Conservation (phyloP, 169 alveolate species). For the Plasmodium gonderi region DNA sequence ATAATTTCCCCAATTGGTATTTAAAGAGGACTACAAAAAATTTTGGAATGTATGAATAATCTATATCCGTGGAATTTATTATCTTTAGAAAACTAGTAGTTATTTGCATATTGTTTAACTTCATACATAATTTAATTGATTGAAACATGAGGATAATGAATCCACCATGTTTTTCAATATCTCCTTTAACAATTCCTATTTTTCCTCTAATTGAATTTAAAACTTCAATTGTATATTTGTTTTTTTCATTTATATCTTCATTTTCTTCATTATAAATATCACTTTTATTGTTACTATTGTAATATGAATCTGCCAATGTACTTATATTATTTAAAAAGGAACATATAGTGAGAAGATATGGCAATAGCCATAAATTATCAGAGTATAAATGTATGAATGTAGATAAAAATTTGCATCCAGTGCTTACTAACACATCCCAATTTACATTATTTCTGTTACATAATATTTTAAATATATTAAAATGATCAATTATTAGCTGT, state of each 20-base stretch:
- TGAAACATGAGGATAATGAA: slow-evolving; percentile 78
- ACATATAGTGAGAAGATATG: slow-evolving; percentile 21
- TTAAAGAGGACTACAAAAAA: slow-evolving; percentile 77
- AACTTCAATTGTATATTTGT: slow-evolving; percentile 73
- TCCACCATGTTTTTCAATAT: slow-evolving; percentile 76
- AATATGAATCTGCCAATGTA: slow-evolving; percentile 26
- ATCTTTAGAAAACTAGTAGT: slow-evolving; percentile 78
- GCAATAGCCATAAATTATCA: slow-evolving; percentile 43
- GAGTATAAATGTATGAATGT: slow-evolving; percentile 26
- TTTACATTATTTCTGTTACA: slow-evolving; percentile 20
- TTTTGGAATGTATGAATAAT: slow-evolving; percentile 64
- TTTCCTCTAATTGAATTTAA: slow-evolving; percentile 79
- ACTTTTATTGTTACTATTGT: slow-evolving; percentile 17
- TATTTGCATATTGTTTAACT: slow-evolving; percentile 80
- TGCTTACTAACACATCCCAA: slow-evolving; percentile 30
- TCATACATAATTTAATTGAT: slow-evolving; percentile 79
- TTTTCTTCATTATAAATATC: slow-evolving; percentile 51
- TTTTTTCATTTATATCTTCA: slow-evolving; percentile 43
- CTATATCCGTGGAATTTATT: slow-evolving; percentile 76
- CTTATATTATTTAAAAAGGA: slow-evolving; percentile 40
- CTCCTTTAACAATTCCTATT: slow-evolving; percentile 76
- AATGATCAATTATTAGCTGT: slow-evolving; percentile 55
- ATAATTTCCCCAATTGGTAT: slow-evolving; percentile 77
- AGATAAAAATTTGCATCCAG: slow-evolving; percentile 38
- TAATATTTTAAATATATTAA: slow-evolving; percentile 25